phyloP scores from a whole-genome alignment of 805 yeast genomes.

The Sugiyamaella qingdaonensis region DNA sequence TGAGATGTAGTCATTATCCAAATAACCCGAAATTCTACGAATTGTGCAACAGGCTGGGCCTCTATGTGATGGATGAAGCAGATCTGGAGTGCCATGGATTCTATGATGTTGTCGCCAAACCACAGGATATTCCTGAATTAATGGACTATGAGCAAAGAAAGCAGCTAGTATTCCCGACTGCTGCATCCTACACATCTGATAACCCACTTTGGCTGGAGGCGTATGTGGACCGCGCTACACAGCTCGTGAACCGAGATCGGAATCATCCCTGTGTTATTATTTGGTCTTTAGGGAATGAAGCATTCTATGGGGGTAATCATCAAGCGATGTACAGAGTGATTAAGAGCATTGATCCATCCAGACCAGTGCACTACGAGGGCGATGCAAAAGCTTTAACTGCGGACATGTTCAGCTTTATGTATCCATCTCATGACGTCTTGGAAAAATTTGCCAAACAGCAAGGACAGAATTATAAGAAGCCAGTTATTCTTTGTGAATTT shows the following conservation, averaged over 20 bases:
- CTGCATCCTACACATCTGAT: slow-evolving; percentile 28
- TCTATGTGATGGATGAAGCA: slow-evolving; percentile 37
- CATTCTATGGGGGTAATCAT: slow-evolving; percentile 35
- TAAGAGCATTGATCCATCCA: slow-evolving; percentile 26
- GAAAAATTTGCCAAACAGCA: slow-evolving; percentile 15
- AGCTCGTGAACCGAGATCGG: slow-evolving; percentile 32
- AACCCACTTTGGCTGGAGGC: slow-evolving; percentile 33
- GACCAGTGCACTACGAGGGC: slow-evolving; percentile 37
- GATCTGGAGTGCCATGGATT: slow-evolving; percentile 38
- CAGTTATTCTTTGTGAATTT: slow-evolving; percentile 35
- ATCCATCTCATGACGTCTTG: slow-evolving; percentile 25
- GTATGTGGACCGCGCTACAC: slow-evolving; percentile 34
- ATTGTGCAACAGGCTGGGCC: slow-evolving; percentile 31
- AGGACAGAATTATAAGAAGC: slow-evolving; percentile 24
- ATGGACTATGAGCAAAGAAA: slow-evolving; percentile 14
- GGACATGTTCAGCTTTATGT: slow-evolving; percentile 35
- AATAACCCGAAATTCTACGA: slow-evolving; percentile 32
- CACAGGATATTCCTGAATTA: slow-evolving; percentile 13
- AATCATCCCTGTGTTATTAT: slow-evolving; percentile 35
- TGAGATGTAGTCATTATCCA: slow-evolving; percentile 37
- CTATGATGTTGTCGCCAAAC: slow-evolving; percentile 14
- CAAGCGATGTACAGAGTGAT: slow-evolving; percentile 29
- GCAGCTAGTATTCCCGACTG: slow-evolving; percentile 9
- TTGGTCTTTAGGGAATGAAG: slow-evolving; percentile 39
- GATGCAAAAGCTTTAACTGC: slow-evolving; percentile 30